A percentile compares a stretch with the other conserved stretches of the same genome.
These are phyloP conservation scores for Fusarium irregulare DNA, from an alignment of 2,329 filamentous ascomycete species.

Conservation along the genomic window DNA sequence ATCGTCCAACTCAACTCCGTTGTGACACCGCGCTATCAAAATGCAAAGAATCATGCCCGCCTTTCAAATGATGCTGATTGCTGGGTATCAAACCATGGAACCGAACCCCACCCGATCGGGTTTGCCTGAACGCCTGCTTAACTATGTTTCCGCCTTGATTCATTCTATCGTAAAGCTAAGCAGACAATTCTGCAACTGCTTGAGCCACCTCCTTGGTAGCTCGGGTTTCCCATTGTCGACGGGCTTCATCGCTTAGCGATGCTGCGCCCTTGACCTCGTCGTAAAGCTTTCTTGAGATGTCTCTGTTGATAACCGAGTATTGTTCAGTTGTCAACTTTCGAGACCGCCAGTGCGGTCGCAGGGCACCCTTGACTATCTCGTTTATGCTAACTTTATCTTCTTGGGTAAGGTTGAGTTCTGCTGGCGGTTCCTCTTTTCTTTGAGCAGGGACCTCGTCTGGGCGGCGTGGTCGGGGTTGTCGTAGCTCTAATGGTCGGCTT, in stretches of 20 bases:
- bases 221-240: constrained; percentile 78
- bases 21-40: constrained; percentile 45
- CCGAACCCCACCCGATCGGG: constrained; percentile 20
- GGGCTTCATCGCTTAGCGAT: constrained; percentile 72
- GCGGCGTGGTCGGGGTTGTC: constrained; percentile 64
- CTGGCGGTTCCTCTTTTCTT: constrained; percentile 75
- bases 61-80: constrained; percentile 47
- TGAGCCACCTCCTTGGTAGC: constrained; percentile 82
- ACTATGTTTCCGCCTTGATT: constrained; percentile 42
- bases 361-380: constrained; percentile 83
- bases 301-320: constrained; percentile 91
- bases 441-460: constrained; percentile 56
- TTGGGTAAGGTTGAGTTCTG: constrained; percentile 73
- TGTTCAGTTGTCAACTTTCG: constrained; percentile 86
- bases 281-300: constrained; percentile 89
- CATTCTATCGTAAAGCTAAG: constrained; percentile 56
- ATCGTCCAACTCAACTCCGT: constrained; percentile 40
- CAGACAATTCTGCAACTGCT: constrained; percentile 71
- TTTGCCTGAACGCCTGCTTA: constrained; percentile 49
- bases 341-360: constrained; percentile 85
- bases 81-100: constrained; percentile 51
- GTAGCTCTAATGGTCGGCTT: constrained; percentile 59
- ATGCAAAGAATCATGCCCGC: constrained; percentile 44
- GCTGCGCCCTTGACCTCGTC: constrained; percentile 69
- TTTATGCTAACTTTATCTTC: constrained; percentile 90